Evolutionary conservation across 371 early-diverging fungal species (phyloP).

Genomic region (Funneliformis caledonium): DNA sequence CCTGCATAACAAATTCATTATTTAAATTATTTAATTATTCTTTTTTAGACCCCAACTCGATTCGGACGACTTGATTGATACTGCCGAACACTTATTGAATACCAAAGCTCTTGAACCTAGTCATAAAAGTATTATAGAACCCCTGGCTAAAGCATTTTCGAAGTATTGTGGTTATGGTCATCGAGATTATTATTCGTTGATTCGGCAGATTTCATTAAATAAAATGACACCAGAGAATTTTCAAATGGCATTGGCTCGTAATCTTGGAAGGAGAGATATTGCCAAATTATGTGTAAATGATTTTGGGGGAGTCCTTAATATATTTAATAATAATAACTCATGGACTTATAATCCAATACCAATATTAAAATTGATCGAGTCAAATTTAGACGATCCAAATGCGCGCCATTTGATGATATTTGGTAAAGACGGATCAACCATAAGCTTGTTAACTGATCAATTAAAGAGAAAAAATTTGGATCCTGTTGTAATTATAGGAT

Average conservation of each 20-base stretch:
- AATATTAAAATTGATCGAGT: slow-evolving; percentile 16
- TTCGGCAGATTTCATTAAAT: not conserved
- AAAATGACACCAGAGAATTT: not conserved
- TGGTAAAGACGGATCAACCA: slow-evolving; percentile 36
- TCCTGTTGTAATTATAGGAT: slow-evolving; percentile 39
- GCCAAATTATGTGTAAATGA: not conserved
- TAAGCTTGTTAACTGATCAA: slow-evolving; percentile 33
- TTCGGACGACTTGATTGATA: slow-evolving; percentile 27
- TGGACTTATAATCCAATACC: not conserved
- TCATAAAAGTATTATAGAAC: not conserved
- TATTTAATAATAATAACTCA: not conserved
- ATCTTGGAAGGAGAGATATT: slow-evolving; percentile 37
- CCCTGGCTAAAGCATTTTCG: slow-evolving; percentile 17
- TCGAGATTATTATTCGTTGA: slow-evolving; percentile 38
- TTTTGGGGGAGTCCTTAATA: slow-evolving; percentile 7
- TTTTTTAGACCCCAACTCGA: slow-evolving; percentile 14
- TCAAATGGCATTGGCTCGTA: slow-evolving; percentile 39
- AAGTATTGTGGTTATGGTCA: slow-evolving; percentile 30
- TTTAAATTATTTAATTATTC: not conserved
- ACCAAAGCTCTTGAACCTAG: not conserved
- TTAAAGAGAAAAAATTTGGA: not conserved
- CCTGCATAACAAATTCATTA: not conserved
- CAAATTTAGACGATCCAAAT: slow-evolving; percentile 35
- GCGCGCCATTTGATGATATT: slow-evolving; percentile 39
- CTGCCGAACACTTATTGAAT: slow-evolving; percentile 18